Base-by-base conservation (phyloP, 306 rosid genomes). In the Cucurbita ficifolia region DNA sequence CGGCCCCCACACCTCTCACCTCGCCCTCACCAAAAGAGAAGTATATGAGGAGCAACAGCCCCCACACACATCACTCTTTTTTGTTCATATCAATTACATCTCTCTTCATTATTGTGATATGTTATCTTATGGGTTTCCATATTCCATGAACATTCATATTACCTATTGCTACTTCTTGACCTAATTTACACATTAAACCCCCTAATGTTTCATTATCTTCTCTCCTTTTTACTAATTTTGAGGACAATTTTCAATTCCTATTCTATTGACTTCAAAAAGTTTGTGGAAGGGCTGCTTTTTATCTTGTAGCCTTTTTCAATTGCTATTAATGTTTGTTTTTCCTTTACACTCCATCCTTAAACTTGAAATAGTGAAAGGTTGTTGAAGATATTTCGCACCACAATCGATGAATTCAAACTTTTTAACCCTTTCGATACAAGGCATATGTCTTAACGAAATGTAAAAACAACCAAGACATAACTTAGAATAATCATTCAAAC, bases 401-500 rank as follows among this genome's bases (percentile, higher is more conserved):
- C 2, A 13, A 3, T 49, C 0, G 7, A 49, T 12, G 7, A 14
- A 49, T 49, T 1, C 2, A 11, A 49, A 0, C 53, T n/a, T 14
- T 14, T n/a, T 1, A 13, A 3, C 18, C 7, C 7, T 49, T 2
- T 13, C 5, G 4, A 0, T 14, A 49, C 1, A 49, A 1, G 53
- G 0, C 7, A 4, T 13, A 4, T 13, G 1, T 2, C 53, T 49
- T 49, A 49, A 49, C 53, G 7, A 49, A 14, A n/a, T 16, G 36
- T 42, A 24, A 49, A 10, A 52, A 72, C 33, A 52, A 18, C 38
- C 63, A 36, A 22, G 52, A 57, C 13, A 73, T 54, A n/a, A 10
- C 60, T 10, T 60, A 51, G 64, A 18, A 53, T 22, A 12, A 71
- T 85, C 80, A 89, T 79, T 86, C 88, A 42, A 89, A 88, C 29